Conservation (phyloP, 192 early-diverging fungal species). For the Cladochytrium replicatum region DNA sequence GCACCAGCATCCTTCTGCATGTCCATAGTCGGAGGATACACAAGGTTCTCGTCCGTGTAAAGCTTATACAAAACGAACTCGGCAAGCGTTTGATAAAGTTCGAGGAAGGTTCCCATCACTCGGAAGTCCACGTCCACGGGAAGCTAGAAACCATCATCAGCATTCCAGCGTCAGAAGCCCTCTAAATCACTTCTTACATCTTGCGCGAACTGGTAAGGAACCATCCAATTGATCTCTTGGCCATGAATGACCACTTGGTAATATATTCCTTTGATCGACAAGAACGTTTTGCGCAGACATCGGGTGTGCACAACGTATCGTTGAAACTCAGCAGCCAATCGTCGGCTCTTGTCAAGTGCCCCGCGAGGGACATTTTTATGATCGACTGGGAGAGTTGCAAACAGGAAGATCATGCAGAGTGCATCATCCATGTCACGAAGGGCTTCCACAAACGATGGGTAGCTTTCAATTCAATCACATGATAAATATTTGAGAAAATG, state of each 20-base stretch:
- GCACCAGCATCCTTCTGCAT: constrained; percentile 45
- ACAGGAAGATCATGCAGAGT: constrained; percentile 91
- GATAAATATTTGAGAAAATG: neutral
- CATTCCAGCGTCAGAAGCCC: neutral
- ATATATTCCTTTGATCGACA: constrained; percentile 99
- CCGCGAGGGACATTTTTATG: constrained; percentile 29
- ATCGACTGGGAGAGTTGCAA: constrained; percentile 78
- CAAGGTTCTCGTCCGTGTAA: constrained; percentile 74
- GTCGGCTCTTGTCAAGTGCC: constrained; percentile 53
- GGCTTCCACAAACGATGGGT: constrained; percentile 89
- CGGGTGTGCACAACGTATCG: constrained; percentile 75
- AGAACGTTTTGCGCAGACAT: constrained; percentile 77
- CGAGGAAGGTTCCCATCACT: constrained; percentile 94
- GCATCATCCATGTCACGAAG: constrained; percentile 94
- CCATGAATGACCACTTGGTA: constrained; percentile 98
- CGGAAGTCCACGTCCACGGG: constrained; percentile 92
- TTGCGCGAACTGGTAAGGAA: constrained; percentile 92
- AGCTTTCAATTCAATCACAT: constrained; percentile 34
- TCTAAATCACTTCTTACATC: constrained; percentile 40
- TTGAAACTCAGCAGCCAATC: constrained; percentile 85
- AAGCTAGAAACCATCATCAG: constrained; percentile 27
- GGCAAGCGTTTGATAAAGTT: constrained; percentile 85
- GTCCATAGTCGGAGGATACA: constrained; percentile 86
- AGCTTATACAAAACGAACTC: constrained; percentile 94
- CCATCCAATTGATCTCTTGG: constrained; percentile 85